Evolutionary conservation across 2,329 filamentous ascomycete species (phyloP).

Genomic region (Botryotinia calthae): DNA sequence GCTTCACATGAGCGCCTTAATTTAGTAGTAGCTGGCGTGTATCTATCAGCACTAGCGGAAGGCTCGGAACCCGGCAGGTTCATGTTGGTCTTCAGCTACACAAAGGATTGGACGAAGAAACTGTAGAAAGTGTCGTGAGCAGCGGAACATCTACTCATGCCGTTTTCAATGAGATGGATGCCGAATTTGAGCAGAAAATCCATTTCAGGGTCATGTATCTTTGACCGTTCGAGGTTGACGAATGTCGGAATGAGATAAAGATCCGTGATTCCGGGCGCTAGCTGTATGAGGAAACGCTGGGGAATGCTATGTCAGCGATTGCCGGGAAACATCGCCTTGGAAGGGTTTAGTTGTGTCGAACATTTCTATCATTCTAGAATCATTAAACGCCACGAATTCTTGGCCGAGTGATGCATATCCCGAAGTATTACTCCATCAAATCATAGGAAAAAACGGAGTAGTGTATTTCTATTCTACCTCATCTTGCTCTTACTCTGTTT

Average conservation of each 20-base stretch:
- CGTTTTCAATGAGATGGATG: not conserved
- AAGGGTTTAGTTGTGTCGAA: not conserved
- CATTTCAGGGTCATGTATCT: not conserved
- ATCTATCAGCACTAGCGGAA: not conserved
- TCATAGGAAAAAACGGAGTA: not conserved
- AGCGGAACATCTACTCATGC: not conserved
- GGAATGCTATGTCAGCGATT: not conserved
- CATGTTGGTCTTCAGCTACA: not conserved
- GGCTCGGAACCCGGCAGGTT: not conserved
- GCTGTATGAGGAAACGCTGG: not conserved
- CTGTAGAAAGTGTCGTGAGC: not conserved
- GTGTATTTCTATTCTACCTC: not conserved
- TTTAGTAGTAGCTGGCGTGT: conserved; percentile 6
- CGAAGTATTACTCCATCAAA: not conserved
- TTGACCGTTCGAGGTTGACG: conserved; percentile 4
- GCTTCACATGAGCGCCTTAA: conserved; percentile 47
- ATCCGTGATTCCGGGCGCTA: conserved; percentile 15
- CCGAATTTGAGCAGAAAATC: not conserved
- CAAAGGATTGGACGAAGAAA: too few relatives aligned
- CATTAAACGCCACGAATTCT: not conserved
- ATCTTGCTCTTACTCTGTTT: not conserved
- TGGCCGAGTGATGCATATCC: not conserved
- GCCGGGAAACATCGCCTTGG: not conserved
- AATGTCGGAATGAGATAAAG: not conserved
- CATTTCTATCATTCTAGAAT: not conserved